Percentiles rank a stretch among this genome's conserved stretches.
Evolutionary conservation across 345 rosid species (phyloP).

Genomic region (Brassica rapa): DNA sequence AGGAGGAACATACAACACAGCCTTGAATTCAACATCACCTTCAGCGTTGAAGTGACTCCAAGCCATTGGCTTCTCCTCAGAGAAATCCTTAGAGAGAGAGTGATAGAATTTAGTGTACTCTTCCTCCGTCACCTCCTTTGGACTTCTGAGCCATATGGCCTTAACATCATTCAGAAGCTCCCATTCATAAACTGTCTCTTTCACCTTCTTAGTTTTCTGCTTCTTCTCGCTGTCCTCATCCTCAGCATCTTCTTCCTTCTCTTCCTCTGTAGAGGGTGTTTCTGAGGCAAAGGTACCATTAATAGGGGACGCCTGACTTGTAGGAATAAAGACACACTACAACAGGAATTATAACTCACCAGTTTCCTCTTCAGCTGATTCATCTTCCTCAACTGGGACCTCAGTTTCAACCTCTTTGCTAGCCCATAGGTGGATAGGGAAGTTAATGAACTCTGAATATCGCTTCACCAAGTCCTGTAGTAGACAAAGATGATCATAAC

Average conservation of each 20-base stretch:
- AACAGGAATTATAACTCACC: constrained; percentile 40
- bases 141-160: constrained; percentile 96
- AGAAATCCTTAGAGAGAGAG: constrained; percentile 83
- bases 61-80: constrained; percentile 80
- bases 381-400: constrained; percentile 87
- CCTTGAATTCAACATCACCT: constrained; percentile 97
- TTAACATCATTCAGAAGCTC: constrained; percentile 93
- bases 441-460: constrained; percentile 96
- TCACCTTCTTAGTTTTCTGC: constrained; percentile 74
- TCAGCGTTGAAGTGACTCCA: constrained; percentile 98
- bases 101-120: constrained; percentile 90
- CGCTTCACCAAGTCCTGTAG: constrained; percentile 91
- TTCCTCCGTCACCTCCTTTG: constrained; percentile 93
- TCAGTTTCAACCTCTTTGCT: constrained; percentile 91
- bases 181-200: constrained; percentile 87
- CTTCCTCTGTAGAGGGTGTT: constrained; percentile 62
- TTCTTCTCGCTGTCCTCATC: constrained; percentile 76
- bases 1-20: constrained; percentile 91
- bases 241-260: constrained; percentile 60
- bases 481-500: constrained; percentile 16
- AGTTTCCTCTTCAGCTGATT: constrained; percentile 73
- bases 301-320: neutral
- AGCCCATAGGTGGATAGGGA: constrained; percentile 91
- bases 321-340: constrained; percentile 10
- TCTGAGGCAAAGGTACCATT: constrained; percentile 47